A percentile compares a stretch with the other conserved stretches of the same genome.
Evolutionary conservation across 2,329 filamentous ascomycete genomes (phyloP).

Genomic region (Cladosporium velox): DNA sequence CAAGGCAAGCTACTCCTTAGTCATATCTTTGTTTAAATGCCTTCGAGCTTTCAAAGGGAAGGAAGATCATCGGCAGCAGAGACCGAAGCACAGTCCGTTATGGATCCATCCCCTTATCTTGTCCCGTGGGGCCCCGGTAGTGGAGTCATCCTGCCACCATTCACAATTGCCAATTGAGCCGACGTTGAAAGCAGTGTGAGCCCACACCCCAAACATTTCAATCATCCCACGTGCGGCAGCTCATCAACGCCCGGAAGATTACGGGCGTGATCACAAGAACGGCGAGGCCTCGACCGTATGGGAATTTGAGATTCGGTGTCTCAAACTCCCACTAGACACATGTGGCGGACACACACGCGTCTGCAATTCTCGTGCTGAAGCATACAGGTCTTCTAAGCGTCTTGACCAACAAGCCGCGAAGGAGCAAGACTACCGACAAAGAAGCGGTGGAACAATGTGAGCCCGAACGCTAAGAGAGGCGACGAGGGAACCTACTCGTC

Average conservation of each 20-base stretch:
- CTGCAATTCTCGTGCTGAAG: not conserved
- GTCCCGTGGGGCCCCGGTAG: constrained; percentile 6
- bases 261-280: not conserved
- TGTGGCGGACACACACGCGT: not conserved
- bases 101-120: not conserved
- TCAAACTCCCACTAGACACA: not conserved
- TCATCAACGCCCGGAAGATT: not conserved
- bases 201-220: too few species aligned
- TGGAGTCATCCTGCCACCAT: too few species aligned
- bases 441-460: not conserved
- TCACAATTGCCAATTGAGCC: too few species aligned
- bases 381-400: not conserved
- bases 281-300: not conserved
- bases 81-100: not conserved
- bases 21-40: too few species aligned
- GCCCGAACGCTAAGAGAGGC: not conserved
- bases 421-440: not conserved
- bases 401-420: constrained; percentile 1
- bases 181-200: too few species aligned
- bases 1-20: too few species aligned
- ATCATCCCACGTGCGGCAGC: too few species aligned
- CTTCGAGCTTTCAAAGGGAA: not conserved
- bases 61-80: not conserved
- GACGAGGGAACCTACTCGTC: not conserved
- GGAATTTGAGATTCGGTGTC: not conserved